Conservation (phyloP, 371 early-diverging fungal genomes). For the Massospora cicadina region DNA sequence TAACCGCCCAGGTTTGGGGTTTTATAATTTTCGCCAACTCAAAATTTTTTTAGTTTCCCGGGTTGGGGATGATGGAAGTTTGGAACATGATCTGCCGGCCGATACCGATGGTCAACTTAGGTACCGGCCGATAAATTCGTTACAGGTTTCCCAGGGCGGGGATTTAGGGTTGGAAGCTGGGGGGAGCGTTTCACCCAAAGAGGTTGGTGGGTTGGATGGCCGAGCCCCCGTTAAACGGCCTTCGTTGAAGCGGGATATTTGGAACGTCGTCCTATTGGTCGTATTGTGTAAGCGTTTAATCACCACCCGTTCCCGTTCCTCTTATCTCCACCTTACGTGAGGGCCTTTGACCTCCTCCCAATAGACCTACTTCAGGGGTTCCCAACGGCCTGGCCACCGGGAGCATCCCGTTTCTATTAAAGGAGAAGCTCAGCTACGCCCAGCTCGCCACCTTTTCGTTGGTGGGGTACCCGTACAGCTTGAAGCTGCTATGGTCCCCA, state of each 20-base stretch:
- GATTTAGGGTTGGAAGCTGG: neutral
- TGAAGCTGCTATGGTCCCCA: slow-evolving; percentile 89
- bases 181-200: neutral
- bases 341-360: no score
- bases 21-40: no score
- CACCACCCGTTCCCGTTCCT: neutral
- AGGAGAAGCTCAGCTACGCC: slow-evolving; percentile 69
- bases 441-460: slow-evolving; percentile 87
- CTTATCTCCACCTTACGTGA: no score
- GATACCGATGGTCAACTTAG: neutral
- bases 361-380: slow-evolving; percentile 85
- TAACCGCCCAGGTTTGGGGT: no score
- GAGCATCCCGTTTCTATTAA: slow-evolving; percentile 81
- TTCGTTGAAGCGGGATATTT: slow-evolving; percentile 20
- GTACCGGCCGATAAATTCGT: neutral
- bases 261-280: slow-evolving; percentile 44
- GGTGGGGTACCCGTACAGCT: slow-evolving; percentile 83
- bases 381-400: slow-evolving; percentile 86
- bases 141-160: neutral
- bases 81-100: no score
- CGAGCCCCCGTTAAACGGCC: neutral
- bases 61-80: no score
- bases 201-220: neutral
- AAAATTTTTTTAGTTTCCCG: no score
- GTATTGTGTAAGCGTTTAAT: slow-evolving; percentile 35